These are phyloP conservation scores for Sugiyamaella xylanicola DNA, from an alignment of 1,139 yeast species.

Conservation along the genomic window DNA sequence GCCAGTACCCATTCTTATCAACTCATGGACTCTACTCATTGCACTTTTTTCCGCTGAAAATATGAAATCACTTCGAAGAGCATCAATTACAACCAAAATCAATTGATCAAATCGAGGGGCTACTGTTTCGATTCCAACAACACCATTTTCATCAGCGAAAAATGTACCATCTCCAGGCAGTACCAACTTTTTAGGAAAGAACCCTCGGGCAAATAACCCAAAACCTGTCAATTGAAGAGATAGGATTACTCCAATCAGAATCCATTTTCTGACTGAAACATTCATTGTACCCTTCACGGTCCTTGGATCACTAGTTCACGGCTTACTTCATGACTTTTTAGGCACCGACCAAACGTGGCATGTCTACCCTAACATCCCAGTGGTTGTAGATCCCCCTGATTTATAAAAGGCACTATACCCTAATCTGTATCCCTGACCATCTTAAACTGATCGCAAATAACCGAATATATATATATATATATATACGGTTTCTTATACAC, in stretches of 20 bases:
- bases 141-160: conserved; percentile 33
- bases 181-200: conserved; percentile 83
- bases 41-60: conserved; percentile 59
- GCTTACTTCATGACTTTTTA: not conserved
- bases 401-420: not conserved
- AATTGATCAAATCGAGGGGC: conserved; percentile 69
- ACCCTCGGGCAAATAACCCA: conserved; percentile 71
- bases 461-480: too few relatives aligned
- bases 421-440: not conserved
- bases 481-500: too few relatives aligned
- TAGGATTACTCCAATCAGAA: conserved; percentile 32
- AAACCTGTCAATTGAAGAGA: conserved; percentile 56
- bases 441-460: not conserved
- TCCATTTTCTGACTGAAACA: conserved; percentile 12
- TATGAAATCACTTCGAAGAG: conserved; percentile 84
- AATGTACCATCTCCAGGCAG: conserved; percentile 57
- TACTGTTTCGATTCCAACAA: not conserved
- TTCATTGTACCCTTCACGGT: not conserved
- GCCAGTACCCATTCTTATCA: conserved; percentile 70
- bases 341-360: conserved; percentile 1
- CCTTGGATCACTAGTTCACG: not conserved
- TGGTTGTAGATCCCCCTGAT: conserved; percentile 17
- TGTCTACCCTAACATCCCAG: conserved; percentile 5
- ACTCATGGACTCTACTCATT: conserved; percentile 65
- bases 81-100: conserved; percentile 87